These are phyloP conservation scores for Pestalotiopsis sp. DNA, from an alignment of 2,329 filamentous ascomycete species.

Conservation along the genomic window DNA sequence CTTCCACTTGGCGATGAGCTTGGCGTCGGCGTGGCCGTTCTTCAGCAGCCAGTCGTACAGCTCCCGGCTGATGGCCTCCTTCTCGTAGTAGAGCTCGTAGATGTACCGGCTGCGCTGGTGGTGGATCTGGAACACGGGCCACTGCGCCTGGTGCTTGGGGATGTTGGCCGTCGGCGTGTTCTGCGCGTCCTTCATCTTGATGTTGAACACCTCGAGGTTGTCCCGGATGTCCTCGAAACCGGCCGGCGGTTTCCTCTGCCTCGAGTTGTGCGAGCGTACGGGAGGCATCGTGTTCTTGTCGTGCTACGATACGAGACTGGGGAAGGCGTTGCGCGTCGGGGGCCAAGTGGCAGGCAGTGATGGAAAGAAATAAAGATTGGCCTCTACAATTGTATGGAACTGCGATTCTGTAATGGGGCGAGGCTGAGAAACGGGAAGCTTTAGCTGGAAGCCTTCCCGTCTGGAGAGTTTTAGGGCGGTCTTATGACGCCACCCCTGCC, in stretches of 20 bases:
- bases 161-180: slow-evolving; percentile 83
- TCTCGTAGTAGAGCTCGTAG: slow-evolving; percentile 97
- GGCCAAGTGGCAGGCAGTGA: too few species aligned
- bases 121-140: slow-evolving; percentile 97
- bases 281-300: slow-evolving; percentile 64
- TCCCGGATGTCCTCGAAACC: slow-evolving; percentile 89
- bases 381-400: neutral
- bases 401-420: slow-evolving; percentile 31
- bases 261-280: slow-evolving; percentile 69
- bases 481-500: neutral
- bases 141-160: slow-evolving; percentile 85
- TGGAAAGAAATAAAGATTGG: neutral
- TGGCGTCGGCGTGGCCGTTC: slow-evolving; percentile 93
- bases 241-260: slow-evolving; percentile 80
- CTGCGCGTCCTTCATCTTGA: slow-evolving; percentile 95
- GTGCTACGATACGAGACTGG: neutral
- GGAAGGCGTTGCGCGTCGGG: neutral
- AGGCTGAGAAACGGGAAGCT: slow-evolving; percentile 26
- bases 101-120: slow-evolving; percentile 93
- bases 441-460: slow-evolving; percentile 5
- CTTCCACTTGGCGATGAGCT: slow-evolving; percentile 99
- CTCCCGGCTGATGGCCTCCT: slow-evolving; percentile 89
- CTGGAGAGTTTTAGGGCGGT: neutral
- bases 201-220: slow-evolving; percentile 81
- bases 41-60: slow-evolving; percentile 97